Conservation (phyloP, 2,329 filamentous ascomycete species). For the Aspergillus eucalypticola region DNA sequence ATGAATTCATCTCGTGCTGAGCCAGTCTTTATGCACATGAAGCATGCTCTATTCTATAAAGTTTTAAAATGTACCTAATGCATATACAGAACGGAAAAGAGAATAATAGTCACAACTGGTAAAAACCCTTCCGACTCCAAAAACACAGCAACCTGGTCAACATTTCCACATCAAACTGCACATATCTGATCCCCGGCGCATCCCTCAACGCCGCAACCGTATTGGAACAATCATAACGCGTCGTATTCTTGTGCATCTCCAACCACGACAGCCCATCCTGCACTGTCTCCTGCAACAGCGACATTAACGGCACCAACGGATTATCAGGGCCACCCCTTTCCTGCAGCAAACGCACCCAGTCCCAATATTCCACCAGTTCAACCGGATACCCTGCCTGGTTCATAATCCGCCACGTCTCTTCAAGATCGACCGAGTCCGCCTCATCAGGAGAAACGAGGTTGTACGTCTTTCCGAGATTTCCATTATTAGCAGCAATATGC, state of each 20-base stretch:
- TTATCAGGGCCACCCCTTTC: not conserved
- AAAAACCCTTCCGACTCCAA: not conserved
- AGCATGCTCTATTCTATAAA: no score
- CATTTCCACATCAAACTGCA: not conserved
- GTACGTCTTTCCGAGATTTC: constrained; percentile 16
- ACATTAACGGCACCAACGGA: constrained; percentile 15
- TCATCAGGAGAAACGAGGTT: constrained; percentile 15
- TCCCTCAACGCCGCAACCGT: constrained; percentile 11
- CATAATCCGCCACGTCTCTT: constrained; percentile 8
- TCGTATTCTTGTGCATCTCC: constrained; percentile 13
- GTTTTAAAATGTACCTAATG: no score
- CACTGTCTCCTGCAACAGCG: constrained; percentile 45
- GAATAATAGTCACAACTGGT: no score
- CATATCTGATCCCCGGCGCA: not conserved
- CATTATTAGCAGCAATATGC: constrained; percentile 13
- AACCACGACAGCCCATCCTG: constrained; percentile 32
- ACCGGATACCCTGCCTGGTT: constrained; percentile 6
- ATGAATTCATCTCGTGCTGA: no score
- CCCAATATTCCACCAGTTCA: not conserved
- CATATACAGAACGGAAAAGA: no score
- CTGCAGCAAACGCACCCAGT: constrained; percentile 3
- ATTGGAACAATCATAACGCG: constrained; percentile 12
- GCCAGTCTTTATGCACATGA: no score
- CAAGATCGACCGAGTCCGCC: constrained; percentile 10
- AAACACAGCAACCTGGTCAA: not conserved